These are phyloP conservation scores for Cylindrotheca fusiformis DNA, from an alignment of 108 stramenopile species.

Conservation along the genomic window DNA sequence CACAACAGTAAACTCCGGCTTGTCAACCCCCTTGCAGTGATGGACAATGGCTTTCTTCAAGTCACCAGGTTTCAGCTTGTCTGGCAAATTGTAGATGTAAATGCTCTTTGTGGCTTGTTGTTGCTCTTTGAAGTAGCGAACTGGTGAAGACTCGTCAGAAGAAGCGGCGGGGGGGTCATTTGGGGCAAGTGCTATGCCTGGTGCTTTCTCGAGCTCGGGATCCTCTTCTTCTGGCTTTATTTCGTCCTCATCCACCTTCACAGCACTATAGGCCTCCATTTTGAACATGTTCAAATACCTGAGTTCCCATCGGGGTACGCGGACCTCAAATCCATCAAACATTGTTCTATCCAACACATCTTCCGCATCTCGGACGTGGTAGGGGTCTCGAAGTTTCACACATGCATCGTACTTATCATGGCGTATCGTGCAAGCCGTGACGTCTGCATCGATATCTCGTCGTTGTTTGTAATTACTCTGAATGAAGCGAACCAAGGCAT, in stretches of 20 bases:
- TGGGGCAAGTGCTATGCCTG: too few species aligned
- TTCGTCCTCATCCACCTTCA: background rate
- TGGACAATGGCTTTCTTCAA: background rate
- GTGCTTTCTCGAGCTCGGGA: background rate
- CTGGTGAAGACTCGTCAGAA: too few species aligned
- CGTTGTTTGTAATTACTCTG: background rate
- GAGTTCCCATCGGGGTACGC: too few species aligned
- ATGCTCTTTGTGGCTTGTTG: background rate
- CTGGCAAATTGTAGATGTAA: background rate
- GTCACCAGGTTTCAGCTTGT: background rate
- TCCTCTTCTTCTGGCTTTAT: background rate
- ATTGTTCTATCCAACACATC: background rate
- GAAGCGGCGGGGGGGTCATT: too few species aligned
- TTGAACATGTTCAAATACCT: too few species aligned
- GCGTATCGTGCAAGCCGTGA: background rate
- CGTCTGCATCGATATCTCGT: background rate
- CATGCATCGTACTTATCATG: background rate
- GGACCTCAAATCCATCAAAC: too few species aligned
- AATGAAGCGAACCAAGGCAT: background rate
- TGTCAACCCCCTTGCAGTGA: background rate
- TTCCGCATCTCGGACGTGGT: background rate
- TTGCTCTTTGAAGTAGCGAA: too few species aligned
- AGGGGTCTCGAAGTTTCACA: background rate
- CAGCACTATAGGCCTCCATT: too few species aligned
- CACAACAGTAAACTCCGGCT: background rate